A percentile compares a stretch with the other conserved stretches of the same genome.
Evolutionary conservation across 441 rosid genomes (phyloP).

Genomic region (Populus hybrid): DNA sequence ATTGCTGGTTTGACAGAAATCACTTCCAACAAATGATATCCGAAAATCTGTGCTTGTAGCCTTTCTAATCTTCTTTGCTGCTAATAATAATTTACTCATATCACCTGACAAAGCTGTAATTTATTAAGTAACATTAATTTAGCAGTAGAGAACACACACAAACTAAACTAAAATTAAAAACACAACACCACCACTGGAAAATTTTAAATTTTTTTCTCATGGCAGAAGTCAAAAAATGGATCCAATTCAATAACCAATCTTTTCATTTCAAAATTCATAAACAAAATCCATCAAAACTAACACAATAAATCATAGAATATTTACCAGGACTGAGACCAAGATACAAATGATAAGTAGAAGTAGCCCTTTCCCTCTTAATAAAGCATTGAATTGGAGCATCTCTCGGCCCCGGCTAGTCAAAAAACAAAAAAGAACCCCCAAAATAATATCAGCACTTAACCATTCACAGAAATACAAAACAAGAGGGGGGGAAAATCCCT

Average conservation of each 20-base stretch:
- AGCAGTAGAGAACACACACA: not conserved
- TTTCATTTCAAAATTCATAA: not conserved
- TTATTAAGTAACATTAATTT: not conserved
- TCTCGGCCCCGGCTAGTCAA: constrained; percentile 78
- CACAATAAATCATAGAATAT: not conserved
- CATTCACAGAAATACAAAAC: not conserved
- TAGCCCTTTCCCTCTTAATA: constrained; percentile 70
- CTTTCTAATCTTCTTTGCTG: constrained; percentile 76
- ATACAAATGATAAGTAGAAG: constrained; percentile 64
- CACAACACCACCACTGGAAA: not conserved
- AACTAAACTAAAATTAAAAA: not conserved
- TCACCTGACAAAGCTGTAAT: constrained; percentile 75
- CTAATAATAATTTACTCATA: constrained; percentile 67
- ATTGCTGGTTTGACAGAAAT: constrained; percentile 61
- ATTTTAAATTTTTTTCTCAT: not conserved
- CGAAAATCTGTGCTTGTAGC: constrained; percentile 65
- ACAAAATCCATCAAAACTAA: not conserved
- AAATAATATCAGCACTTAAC: not conserved
- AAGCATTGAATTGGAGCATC: constrained; percentile 85
- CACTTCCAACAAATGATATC: constrained; percentile 59
- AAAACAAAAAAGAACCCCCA: constrained; percentile 6
- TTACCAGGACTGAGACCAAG: constrained; percentile 90
- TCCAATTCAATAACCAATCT: not conserved
- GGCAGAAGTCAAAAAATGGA: not conserved
- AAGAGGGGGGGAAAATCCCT: no score